Evolutionary conservation across 2,329 filamentous ascomycete genomes (phyloP).

Genomic region (Aspergillus luchuensis): DNA sequence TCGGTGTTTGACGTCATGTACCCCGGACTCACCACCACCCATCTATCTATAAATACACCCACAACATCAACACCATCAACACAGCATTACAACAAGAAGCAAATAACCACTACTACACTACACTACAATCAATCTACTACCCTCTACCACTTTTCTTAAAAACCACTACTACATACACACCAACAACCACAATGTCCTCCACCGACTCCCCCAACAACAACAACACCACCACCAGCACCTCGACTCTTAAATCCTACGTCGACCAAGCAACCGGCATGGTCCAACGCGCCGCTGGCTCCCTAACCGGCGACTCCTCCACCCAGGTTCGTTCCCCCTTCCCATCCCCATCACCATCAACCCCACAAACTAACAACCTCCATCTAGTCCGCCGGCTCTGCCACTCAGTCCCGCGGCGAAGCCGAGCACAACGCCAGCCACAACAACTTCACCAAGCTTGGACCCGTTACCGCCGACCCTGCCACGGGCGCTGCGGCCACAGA

Average conservation of each 20-base stretch:
- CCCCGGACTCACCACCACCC: not conserved
- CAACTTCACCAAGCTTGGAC: slow-evolving; percentile 68
- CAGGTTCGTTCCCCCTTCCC: slow-evolving; percentile 50
- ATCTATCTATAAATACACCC: not conserved
- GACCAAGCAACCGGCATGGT: slow-evolving; percentile 72
- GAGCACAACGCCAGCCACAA: slow-evolving; percentile 76
- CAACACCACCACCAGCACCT: slow-evolving; percentile 49
- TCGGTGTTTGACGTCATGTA: not conserved
- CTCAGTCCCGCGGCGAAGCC: slow-evolving; percentile 64
- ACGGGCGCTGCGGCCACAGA: slow-evolving; percentile 72
- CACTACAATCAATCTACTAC: not conserved
- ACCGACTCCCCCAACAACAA: not conserved
- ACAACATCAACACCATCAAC: not conserved
- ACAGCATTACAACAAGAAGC: not conserved
- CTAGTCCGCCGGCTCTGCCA: slow-evolving; percentile 66
- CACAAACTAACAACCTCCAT: not conserved
- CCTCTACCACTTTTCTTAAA: too few species aligned
- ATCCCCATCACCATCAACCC: not conserved
- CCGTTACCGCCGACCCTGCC: slow-evolving; percentile 65
- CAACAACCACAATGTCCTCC: slow-evolving; percentile 27
- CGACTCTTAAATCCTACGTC: slow-evolving; percentile 76
- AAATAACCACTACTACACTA: too few species aligned
- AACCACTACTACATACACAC: too few species aligned
- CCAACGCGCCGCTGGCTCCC: slow-evolving; percentile 69
- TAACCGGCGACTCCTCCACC: slow-evolving; percentile 73